A percentile compares a stretch with the other conserved stretches of the same genome.
Evolutionary conservation across 179 eudicot species (phyloP).

Genomic region (Sideroxylon spinosum): DNA sequence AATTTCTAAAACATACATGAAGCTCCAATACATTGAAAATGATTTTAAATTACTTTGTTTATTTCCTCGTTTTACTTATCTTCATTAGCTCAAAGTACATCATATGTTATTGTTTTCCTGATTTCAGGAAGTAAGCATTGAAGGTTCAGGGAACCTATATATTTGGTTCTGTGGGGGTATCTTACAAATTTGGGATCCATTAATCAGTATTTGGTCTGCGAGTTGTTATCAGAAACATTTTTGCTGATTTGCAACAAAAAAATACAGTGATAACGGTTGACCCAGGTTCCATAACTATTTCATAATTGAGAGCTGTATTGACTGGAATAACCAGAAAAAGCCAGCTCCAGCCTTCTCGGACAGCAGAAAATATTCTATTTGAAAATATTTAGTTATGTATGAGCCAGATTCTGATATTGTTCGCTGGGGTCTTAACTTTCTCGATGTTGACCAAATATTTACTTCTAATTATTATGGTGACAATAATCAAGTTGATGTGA

Average conservation of each 20-base stretch:
- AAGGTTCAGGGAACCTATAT: not conserved
- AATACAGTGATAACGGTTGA: not conserved
- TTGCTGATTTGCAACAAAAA: slow-evolving; percentile 6
- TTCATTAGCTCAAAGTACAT: not conserved
- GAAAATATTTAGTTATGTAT: slow-evolving; percentile 28
- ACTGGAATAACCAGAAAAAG: slow-evolving; percentile 10
- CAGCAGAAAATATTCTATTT: slow-evolving; percentile 6
- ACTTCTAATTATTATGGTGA: slow-evolving; percentile 55
- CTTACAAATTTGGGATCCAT: not conserved
- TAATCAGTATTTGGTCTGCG: not conserved
- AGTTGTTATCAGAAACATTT: slow-evolving; percentile 3
- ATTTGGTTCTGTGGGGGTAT: slow-evolving; percentile 7
- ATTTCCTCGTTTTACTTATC: not conserved
- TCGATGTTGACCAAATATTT: slow-evolving; percentile 59
- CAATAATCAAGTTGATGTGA: slow-evolving; percentile 48
- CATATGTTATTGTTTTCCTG: not conserved
- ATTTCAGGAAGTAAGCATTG: slow-evolving; percentile 13
- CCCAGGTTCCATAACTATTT: not conserved
- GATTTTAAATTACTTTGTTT: not conserved
- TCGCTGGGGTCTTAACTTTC: slow-evolving; percentile 58
- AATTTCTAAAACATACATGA: not conserved
- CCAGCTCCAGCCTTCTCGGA: not conserved
- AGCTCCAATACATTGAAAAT: not conserved
- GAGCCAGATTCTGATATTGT: slow-evolving; percentile 68
- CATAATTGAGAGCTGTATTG: not conserved